Evolutionary conservation across 768 basidiomycete genomes (phyloP).

Genomic region (Lactifluus subvellereus): DNA sequence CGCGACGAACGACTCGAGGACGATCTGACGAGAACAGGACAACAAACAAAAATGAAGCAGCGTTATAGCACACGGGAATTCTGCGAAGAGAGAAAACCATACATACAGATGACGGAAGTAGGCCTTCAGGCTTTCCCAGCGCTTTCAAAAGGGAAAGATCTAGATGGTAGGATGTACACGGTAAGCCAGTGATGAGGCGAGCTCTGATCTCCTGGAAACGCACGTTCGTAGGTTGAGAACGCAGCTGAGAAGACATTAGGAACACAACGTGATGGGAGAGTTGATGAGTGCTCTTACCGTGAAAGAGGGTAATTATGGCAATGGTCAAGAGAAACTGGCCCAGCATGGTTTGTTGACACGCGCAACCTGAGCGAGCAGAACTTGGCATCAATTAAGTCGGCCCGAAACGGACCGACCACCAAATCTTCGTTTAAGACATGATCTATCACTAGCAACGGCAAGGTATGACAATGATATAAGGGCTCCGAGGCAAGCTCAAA

Average conservation of each 20-base stretch:
- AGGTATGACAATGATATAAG: too few species aligned
- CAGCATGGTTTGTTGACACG: conserved; percentile 2
- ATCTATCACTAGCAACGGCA: too few species aligned
- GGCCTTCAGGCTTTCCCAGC: conserved; percentile 61
- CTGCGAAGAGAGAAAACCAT: conserved; percentile 19
- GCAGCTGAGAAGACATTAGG: conserved; percentile 44
- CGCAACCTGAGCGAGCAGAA: not conserved
- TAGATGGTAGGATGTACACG: conserved; percentile 28
- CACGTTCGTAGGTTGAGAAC: conserved; percentile 77
- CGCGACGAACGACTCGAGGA: conserved; percentile 58
- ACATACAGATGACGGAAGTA: conserved; percentile 56
- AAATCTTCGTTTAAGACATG: too few species aligned
- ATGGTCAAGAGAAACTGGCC: conserved; percentile 14
- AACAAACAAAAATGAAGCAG: not conserved
- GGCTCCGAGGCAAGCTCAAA: too few species aligned
- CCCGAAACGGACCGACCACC: conserved; percentile 1
- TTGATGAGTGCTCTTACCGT: conserved; percentile 10
- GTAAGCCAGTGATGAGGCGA: not conserved
- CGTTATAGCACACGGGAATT: not conserved
- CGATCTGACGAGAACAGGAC: conserved; percentile 40
- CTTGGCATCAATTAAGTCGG: not conserved
- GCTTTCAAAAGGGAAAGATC: conserved; percentile 76
- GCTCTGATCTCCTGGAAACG: conserved; percentile 28
- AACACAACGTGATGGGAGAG: not conserved
- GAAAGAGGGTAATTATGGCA: conserved; percentile 17